Conservation (phyloP, 352 stramenopile species). For the Phytopythium litorale region DNA sequence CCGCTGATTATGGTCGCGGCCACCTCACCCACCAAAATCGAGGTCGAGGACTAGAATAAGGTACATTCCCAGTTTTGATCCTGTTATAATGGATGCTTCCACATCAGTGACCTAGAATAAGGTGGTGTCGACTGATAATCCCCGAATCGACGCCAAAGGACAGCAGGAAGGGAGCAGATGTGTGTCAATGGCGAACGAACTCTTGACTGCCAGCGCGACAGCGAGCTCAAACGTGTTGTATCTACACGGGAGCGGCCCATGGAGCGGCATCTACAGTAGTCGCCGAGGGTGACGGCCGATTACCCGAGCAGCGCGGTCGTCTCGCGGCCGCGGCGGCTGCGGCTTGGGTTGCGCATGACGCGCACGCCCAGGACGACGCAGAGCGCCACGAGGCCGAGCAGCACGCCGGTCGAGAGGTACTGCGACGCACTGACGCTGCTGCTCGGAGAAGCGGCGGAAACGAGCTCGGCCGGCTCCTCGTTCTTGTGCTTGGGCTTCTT, state of each 20-base stretch:
- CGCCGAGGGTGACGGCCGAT: background rate
- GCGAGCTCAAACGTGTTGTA: background rate
- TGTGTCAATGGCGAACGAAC: too few relatives aligned
- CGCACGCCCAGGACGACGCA: conserved; percentile 45
- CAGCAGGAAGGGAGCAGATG: background rate
- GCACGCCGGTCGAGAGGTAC: conserved; percentile 49
- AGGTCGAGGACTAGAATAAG: background rate
- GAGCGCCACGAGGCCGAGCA: conserved; percentile 58
- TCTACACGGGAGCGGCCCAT: background rate
- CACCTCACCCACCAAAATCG: background rate
- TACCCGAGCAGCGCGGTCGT: conserved; percentile 28
- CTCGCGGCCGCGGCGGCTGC: conserved; percentile 10
- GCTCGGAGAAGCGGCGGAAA: conserved; percentile 11
- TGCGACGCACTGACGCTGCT: conserved; percentile 22
- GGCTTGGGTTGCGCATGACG: conserved; percentile 25
- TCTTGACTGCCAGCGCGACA: background rate
- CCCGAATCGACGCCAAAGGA: background rate
- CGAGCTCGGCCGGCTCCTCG: conserved; percentile 22
- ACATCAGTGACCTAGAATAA: background rate
- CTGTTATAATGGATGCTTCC: too few relatives aligned
- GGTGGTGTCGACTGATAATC: background rate
- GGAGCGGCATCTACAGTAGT: background rate
- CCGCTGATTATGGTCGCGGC: background rate
- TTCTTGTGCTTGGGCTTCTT: conserved; percentile 21
- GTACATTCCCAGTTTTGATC: background rate